Evolutionary conservation across 164 flowering plant genomes (phyloP).

Genomic region (Aristolochia californica): DNA sequence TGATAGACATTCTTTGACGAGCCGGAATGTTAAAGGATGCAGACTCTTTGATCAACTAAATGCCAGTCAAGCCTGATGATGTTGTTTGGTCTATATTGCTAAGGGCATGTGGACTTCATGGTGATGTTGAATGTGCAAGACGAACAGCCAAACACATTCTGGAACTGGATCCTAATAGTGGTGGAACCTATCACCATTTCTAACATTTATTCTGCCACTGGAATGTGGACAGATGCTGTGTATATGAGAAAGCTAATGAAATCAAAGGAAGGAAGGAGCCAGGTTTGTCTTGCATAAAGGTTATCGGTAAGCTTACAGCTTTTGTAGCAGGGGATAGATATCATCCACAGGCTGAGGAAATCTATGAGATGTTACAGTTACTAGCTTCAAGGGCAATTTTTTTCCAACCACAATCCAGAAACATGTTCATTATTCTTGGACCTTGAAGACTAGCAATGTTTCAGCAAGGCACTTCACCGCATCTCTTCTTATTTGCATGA

Average conservation of each 20-base stretch:
- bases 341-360: conserved; percentile 49
- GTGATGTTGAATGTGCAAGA: conserved; percentile 63
- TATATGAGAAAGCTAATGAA: conserved; percentile 57
- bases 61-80: conserved; percentile 71
- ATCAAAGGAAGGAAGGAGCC: conserved; percentile 79
- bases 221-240: conserved; percentile 71
- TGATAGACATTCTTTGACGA: conserved; percentile 79
- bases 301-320: conserved; percentile 46
- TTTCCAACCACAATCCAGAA: conserved; percentile 4
- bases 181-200: conserved; percentile 66
- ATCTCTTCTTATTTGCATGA: too few species aligned
- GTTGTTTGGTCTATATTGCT: conserved; percentile 84
- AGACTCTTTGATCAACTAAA: conserved; percentile 52
- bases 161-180: conserved; percentile 53
- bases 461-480: too few species aligned
- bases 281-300: conserved; percentile 80
- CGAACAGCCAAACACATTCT: conserved; percentile 53
- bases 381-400: conserved; percentile 24
- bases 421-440: conserved; percentile 9
- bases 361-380: conserved; percentile 37
- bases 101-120: conserved; percentile 55
- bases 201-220: conserved; percentile 55
- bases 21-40: conserved; percentile 70
- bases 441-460: conserved; percentile 6
- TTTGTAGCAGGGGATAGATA: conserved; percentile 62